phyloP scores from a whole-genome alignment of 805 yeast genomes.

The Kodamaea hsintzibuensis region DNA sequence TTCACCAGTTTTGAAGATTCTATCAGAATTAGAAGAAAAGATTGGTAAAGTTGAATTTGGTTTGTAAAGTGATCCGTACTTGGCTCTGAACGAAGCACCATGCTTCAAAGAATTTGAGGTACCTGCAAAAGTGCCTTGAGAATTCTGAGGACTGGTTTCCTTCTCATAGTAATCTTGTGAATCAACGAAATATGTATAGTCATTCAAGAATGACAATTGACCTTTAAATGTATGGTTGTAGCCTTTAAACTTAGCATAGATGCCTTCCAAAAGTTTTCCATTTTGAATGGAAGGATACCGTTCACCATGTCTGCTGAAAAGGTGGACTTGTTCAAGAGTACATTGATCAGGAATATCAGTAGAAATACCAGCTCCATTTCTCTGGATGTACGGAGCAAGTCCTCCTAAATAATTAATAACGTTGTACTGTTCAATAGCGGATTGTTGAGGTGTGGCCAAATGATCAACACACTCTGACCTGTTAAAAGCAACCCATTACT shows the following conservation, averaged over 20 bases:
- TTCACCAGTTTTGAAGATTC: conserved; percentile 56
- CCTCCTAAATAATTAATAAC: conserved; percentile 55
- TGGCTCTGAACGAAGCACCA: conserved; percentile 51
- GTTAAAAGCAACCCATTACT: conserved; percentile 32
- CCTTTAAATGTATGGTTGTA: conserved; percentile 43
- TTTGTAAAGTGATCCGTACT: conserved; percentile 50
- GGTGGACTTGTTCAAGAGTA: conserved; percentile 64
- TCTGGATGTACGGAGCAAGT: conserved; percentile 55
- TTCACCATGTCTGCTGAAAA: conserved; percentile 79
- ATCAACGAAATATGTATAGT: conserved; percentile 51
- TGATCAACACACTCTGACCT: conserved; percentile 27
- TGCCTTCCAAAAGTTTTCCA: conserved; percentile 30
- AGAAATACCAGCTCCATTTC: conserved; percentile 54
- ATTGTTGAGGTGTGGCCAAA: conserved; percentile 42
- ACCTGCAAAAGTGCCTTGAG: conserved; percentile 52
- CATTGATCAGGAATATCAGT: conserved; percentile 53
- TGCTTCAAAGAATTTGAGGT: conserved; percentile 47
- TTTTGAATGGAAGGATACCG: conserved; percentile 52
- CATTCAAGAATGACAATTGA: conserved; percentile 54
- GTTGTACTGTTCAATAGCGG: conserved; percentile 46
- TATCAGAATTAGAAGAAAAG: conserved; percentile 55
- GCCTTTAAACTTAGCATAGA: conserved; percentile 21
- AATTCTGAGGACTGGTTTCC: conserved; percentile 51
- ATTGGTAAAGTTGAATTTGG: conserved; percentile 42
- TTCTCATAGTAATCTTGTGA: conserved; percentile 44